Percentiles rank a stretch among this genome's conserved stretches.
phyloP scores from a whole-genome alignment of 2,329 filamentous ascomycete species.

The Fusarium proliferatum region DNA sequence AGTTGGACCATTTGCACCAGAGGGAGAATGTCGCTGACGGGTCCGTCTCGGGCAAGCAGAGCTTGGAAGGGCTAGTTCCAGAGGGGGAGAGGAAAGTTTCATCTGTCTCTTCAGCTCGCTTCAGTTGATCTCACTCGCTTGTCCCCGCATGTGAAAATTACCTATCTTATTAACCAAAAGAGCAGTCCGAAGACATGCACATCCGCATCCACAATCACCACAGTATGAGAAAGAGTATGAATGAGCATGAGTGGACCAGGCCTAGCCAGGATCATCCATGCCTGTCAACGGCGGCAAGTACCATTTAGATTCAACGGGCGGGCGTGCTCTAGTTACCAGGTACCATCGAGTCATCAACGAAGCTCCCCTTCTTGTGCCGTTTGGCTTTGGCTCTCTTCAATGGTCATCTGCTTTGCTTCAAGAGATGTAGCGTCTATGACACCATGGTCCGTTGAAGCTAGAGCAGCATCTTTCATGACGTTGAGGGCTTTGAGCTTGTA shows the following conservation, averaged over 20 bases:
- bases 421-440: neutral
- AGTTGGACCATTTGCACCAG: neutral
- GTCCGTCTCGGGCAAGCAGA: conserved; percentile 27
- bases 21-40: conserved; percentile 31
- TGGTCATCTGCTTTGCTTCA: neutral
- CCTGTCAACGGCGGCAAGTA: neutral
- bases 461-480: conserved; percentile 11
- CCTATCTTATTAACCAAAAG: neutral
- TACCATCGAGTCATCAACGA: neutral
- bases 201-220: neutral
- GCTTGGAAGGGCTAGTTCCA: neutral
- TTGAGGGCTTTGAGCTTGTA: neutral
- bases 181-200: neutral
- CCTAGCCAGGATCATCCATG: neutral
- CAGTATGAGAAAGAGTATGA: neutral
- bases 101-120: conserved; percentile 10
- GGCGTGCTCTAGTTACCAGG: neutral
- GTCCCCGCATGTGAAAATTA: conserved; percentile 10
- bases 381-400: neutral
- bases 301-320: conserved; percentile 13
- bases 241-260: neutral
- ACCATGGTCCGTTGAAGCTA: conserved; percentile 14
- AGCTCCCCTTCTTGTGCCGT: neutral
- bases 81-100: conserved; percentile 21
- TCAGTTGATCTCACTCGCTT: conserved; percentile 4